Percentiles rank a stretch among this genome's conserved stretches.
phyloP scores from a whole-genome alignment of 768 basidiomycete genomes.

The Tricholoma sp. region DNA sequence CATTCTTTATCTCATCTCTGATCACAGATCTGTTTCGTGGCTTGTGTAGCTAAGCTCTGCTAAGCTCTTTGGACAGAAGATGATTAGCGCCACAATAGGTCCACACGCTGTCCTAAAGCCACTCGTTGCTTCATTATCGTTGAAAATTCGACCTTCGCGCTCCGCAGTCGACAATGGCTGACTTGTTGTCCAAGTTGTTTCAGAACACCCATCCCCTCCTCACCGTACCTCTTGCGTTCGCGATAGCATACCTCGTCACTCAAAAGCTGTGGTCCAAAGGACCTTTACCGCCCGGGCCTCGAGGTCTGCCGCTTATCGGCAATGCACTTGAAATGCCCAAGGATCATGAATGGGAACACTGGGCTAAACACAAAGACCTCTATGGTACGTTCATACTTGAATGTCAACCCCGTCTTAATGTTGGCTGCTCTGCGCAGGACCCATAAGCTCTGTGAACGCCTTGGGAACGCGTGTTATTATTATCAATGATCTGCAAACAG shows the following conservation, averaged over 20 bases:
- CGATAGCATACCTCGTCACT: constrained; percentile 5
- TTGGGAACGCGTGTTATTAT: constrained; percentile 12
- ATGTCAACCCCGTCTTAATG: neutral
- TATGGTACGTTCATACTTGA: constrained; percentile 5
- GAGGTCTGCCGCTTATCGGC: constrained; percentile 35
- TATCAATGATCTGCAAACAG: constrained; percentile 14
- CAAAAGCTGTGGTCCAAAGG: constrained; percentile 15
- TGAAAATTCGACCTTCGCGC: too few relatives aligned
- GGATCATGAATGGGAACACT: constrained; percentile 14
- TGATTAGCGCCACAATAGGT: too few relatives aligned
- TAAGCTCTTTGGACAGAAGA: too few relatives aligned
- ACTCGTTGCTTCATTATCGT: too few relatives aligned
- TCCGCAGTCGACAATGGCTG: neutral
- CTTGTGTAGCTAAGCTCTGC: too few relatives aligned
- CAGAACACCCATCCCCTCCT: constrained; percentile 1
- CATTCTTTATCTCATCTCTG: too few relatives aligned
- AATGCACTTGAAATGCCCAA: constrained; percentile 40
- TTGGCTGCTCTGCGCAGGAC: constrained; percentile 1
- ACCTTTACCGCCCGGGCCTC: constrained; percentile 32
- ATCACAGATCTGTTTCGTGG: too few relatives aligned
- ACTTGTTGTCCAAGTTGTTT: neutral
- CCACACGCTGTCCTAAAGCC: too few relatives aligned
- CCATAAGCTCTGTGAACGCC: constrained; percentile 13
- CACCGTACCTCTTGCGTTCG: neutral
- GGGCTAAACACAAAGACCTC: constrained; percentile 13